A percentile compares a stretch with the other conserved stretches of the same genome.
These are phyloP conservation scores for Codiaeum variegatum DNA, from an alignment of 441 rosid species.

Conservation along the genomic window DNA sequence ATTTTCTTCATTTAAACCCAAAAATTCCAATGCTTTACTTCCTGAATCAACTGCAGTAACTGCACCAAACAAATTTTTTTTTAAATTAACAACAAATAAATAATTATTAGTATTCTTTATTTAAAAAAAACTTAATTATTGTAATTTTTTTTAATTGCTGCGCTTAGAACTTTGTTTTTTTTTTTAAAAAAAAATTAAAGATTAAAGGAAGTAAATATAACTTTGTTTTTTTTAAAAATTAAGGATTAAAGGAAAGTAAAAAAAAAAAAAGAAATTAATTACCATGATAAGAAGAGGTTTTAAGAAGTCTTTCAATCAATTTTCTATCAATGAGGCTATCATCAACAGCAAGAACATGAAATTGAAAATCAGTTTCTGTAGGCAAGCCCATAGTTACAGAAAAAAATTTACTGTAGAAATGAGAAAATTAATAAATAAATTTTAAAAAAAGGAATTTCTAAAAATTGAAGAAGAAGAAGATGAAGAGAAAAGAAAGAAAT, in stretches of 20 bases:
- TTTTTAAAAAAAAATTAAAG: too few species aligned
- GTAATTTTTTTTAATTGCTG: too few species aligned
- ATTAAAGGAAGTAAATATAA: too few species aligned
- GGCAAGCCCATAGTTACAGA: constrained; percentile 23
- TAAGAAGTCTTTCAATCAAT: constrained; percentile 63
- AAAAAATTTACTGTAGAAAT: background rate
- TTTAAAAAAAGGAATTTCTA: too few species aligned
- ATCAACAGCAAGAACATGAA: constrained; percentile 72
- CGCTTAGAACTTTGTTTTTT: too few species aligned
- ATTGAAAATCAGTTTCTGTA: constrained; percentile 26
- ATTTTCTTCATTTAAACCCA: constrained; percentile 43
- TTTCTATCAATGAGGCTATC: constrained; percentile 59
- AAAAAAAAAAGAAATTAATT: background rate
- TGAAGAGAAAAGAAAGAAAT: constrained; percentile 16
- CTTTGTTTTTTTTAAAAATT: too few species aligned
- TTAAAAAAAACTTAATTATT: too few species aligned
- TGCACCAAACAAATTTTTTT: constrained; percentile 27
- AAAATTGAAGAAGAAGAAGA: background rate
- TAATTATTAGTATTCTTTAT: too few species aligned
- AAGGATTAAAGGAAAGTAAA: background rate
- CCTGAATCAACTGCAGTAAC: constrained; percentile 92
- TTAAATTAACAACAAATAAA: too few species aligned
- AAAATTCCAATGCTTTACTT: constrained; percentile 74
- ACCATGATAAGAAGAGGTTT: constrained; percentile 67
- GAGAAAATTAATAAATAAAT: background rate